Evolutionary conservation across 1,139 yeast genomes (phyloP), one percentile per base, ranked within the genome.

Genomic region (Geotrichum siamense): DNA sequence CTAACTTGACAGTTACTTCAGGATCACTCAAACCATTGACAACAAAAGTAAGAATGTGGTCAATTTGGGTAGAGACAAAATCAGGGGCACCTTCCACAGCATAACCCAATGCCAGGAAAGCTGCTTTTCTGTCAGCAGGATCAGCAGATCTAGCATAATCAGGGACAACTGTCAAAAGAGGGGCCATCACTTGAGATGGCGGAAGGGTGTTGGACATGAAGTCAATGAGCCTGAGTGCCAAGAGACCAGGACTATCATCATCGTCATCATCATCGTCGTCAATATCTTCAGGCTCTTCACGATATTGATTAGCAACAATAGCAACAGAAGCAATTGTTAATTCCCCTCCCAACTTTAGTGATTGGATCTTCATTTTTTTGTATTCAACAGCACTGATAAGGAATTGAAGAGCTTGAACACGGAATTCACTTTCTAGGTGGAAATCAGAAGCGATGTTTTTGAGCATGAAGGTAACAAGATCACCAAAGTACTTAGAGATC

Each of bases 81-180:
- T 91, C 98, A 52, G 97, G 97, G 37, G 97, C 91, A 61, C 98
- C 98, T 52, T 83, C 77, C 42, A 85, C 84, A 43, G 93, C 79
- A 47, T 80, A 86, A 55, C 94, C 89, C 52, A 91, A 71, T 34
- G 94, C 75, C 57, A 85, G 71, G 49, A 87, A 73, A 47, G 83
- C 93, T 51, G 95, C 96, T 67, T 96, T 81, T 70, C 94, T 80
- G 67, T 83, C 87, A 53, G 78, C 82, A 50, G 75, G 74, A 61
- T 83, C 78, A 20, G 77, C 53, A 16, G 94, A 81, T 41, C 70
- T 63, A 53, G 84, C 71, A 72, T 82, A 70, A 41, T 74, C 60
- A 41, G 81, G 79, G 54, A 86, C 67, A 52, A 75, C 74, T 52
- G 79, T 85, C 52, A 89, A 72, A 50, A 91, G 74, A 46, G 96